These are phyloP conservation scores for Aphanomyces cochlioides DNA, from an alignment of 352 stramenopile species.

Conservation along the genomic window DNA sequence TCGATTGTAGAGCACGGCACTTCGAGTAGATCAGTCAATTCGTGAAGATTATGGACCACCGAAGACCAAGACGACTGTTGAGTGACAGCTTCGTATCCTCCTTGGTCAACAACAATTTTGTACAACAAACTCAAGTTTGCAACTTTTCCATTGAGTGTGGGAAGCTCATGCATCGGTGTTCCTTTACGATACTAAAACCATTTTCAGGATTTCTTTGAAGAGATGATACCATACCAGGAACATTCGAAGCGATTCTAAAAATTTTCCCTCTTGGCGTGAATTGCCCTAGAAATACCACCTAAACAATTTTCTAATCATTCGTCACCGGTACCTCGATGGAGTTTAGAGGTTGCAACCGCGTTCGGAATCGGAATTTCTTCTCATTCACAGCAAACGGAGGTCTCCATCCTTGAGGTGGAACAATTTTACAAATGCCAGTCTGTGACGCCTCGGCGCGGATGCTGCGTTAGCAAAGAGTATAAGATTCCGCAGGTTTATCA, in stretches of 20 bases:
- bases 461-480: slow-evolving; percentile 36
- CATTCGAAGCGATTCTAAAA: slow-evolving; percentile 73
- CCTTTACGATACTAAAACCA: slow-evolving; percentile 50
- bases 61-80: background rate
- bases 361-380: slow-evolving; percentile 88
- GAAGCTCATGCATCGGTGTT: slow-evolving; percentile 72
- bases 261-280: slow-evolving; percentile 70
- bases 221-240: slow-evolving; percentile 42
- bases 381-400: slow-evolving; percentile 86
- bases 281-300: slow-evolving; percentile 37
- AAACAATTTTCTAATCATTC: background rate
- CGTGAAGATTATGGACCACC: slow-evolving; percentile 33
- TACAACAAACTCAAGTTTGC: slow-evolving; percentile 68
- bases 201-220: background rate
- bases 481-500: slow-evolving; percentile 42
- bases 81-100: slow-evolving; percentile 44
- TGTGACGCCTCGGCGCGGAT: slow-evolving; percentile 88
- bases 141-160: slow-evolving; percentile 63
- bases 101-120: slow-evolving; percentile 53
- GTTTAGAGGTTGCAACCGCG: slow-evolving; percentile 95
- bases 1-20: background rate
- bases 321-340: slow-evolving; percentile 50
- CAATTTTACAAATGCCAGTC: slow-evolving; percentile 98
- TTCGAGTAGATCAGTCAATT: background rate
- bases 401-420: slow-evolving; percentile 93